Conservation (phyloP, 2,329 filamentous ascomycete genomes). For the Thielaviopsis cerberus region DNA sequence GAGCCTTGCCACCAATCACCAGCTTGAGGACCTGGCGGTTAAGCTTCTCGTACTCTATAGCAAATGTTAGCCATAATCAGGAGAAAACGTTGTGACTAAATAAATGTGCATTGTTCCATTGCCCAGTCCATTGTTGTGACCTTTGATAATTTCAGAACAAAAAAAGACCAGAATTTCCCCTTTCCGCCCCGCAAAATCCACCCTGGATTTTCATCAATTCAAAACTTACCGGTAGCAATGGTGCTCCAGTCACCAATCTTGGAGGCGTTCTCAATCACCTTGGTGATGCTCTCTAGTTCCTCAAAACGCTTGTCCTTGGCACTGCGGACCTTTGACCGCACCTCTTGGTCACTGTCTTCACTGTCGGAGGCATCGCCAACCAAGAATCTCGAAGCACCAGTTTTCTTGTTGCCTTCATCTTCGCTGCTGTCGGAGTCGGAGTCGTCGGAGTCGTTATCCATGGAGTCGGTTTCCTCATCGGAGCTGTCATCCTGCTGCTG, state of each 20-base stretch:
- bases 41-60: slow-evolving; percentile 77
- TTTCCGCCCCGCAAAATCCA: not conserved
- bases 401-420: slow-evolving; percentile 45
- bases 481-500: slow-evolving; percentile 26
- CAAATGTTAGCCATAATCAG: not conserved
- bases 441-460: slow-evolving; percentile 30
- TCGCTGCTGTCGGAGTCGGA: slow-evolving; percentile 40
- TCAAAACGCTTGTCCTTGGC: slow-evolving; percentile 95
- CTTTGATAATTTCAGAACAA: not conserved
- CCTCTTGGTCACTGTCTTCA: slow-evolving; percentile 74
- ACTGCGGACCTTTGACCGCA: slow-evolving; percentile 76
- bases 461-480: slow-evolving; percentile 32
- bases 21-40: slow-evolving; percentile 73
- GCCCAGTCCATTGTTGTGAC: not conserved
- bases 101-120: not conserved
- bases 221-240: slow-evolving; percentile 59
- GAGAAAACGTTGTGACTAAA: not conserved
- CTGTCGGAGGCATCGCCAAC: slow-evolving; percentile 54
- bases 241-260: slow-evolving; percentile 97
- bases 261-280: slow-evolving; percentile 83
- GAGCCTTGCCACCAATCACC: slow-evolving; percentile 55
- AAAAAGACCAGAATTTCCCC: not conserved
- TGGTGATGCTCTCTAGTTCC: slow-evolving; percentile 77
- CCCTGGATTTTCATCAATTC: not conserved
- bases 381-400: slow-evolving; percentile 71